Percentiles rank a stretch among this genome's conserved stretches.
Conservation (phyloP, 352 stramenopile genomes). For the Hyaloperonospora brassicae region DNA sequence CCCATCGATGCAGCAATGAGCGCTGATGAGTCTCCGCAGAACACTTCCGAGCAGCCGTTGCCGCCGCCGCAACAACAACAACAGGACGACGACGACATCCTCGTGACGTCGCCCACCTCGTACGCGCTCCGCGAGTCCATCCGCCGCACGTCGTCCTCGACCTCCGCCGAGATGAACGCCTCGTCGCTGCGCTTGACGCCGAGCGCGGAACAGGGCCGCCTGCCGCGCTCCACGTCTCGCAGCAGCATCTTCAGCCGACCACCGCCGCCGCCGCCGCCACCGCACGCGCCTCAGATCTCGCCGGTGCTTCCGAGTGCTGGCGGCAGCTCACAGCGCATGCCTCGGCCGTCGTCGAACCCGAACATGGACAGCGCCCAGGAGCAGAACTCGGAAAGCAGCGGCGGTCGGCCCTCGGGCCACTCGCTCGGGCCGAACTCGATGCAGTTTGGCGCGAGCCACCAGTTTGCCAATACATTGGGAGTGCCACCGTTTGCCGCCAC, state of each 20-base stretch:
- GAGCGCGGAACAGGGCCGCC: slow-evolving; percentile 19
- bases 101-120: slow-evolving; percentile 77
- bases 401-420: slow-evolving; percentile 39
- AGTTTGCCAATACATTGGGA: slow-evolving; percentile 22
- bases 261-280: slow-evolving; percentile 52
- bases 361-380: slow-evolving; percentile 46
- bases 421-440: slow-evolving; percentile 54
- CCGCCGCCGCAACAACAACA: too few species aligned
- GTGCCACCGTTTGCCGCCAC: slow-evolving; percentile 12
- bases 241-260: slow-evolving; percentile 54
- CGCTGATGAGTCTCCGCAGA: slow-evolving; percentile 26
- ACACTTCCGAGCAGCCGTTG: slow-evolving; percentile 19
- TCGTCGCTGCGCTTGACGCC: slow-evolving; percentile 18
- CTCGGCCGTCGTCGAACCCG: slow-evolving; percentile 59
- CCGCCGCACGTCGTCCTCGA: slow-evolving; percentile 58
- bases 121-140: slow-evolving; percentile 73
- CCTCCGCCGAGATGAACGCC: slow-evolving; percentile 34
- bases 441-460: slow-evolving; percentile 20
- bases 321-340: slow-evolving; percentile 23
- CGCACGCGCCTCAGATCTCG: slow-evolving; percentile 36
- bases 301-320: slow-evolving; percentile 9
- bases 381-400: slow-evolving; percentile 20
- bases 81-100: slow-evolving; percentile 41
- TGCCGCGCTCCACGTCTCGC: slow-evolving; percentile 30
- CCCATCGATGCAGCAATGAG: slow-evolving; percentile 39